Evolutionary conservation across 495 filamentous ascomycete genomes (phyloP), one percentile per base, ranked within the genome.

Genomic region (Neurospora tetraspora): DNA sequence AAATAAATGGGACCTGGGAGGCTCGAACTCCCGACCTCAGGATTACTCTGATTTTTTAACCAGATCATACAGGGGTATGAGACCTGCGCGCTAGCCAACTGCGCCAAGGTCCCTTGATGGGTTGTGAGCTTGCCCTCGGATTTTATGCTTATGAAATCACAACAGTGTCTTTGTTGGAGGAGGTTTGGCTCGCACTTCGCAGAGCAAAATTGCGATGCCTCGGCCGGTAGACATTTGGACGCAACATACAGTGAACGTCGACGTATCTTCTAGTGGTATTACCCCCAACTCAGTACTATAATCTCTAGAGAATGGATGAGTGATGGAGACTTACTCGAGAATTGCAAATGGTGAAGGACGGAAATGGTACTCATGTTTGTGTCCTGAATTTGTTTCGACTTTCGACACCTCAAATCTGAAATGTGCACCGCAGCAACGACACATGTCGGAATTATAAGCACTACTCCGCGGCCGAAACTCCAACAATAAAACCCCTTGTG

Each of bases 1-100:
- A 75, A 75, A 71, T 10, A 23, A 61, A 70, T 75, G 73, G 40
- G 45, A 75, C 73, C 34, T 73, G 73, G 72, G 73, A 75, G 73
- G 73, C 68, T 75, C 73, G 73, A 75, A 75, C 73, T 75, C 73
- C 72, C 73, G 73, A 75, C 71, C 73, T 75, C 70, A 70, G 71
- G 73, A 74, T 74, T 61, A 39, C 73, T 73, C 73, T 73, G 65
- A 70, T 34, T 73, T 71, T 74, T 31, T 36, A 68, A 74, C 36
- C 71, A 74, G 72, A 74, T 74, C 73, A 74, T 73, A 38, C 68
- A 16, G 23, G 53, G 11, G 12, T 74, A 74, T 74, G 73, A 74
- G 73, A 74, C 73, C 71, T 70, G 70, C 73, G 73, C 73, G 69
- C 73, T 75, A 75, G 53, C 71, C 73, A 73, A 70, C 73, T 75